Conservation (phyloP, 1,139 yeast genomes). For the Debaryomyces udenii region DNA sequence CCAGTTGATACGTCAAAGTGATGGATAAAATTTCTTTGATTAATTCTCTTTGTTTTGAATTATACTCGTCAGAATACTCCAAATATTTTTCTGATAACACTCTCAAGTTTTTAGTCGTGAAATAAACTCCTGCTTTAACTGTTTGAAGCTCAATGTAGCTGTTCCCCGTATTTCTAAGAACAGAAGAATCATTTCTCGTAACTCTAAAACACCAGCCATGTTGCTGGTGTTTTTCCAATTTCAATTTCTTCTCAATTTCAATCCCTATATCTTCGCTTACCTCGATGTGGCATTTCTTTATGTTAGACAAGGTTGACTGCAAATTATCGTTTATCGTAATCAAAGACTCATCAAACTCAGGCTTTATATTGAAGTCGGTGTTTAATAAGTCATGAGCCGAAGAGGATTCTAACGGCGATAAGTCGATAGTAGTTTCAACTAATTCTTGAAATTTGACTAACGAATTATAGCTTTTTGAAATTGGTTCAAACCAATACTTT, state of each 20-base stretch:
- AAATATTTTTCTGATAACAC: conserved; percentile 61
- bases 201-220: conserved; percentile 96
- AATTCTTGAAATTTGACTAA: conserved; percentile 76
- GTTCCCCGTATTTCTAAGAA: conserved; percentile 62
- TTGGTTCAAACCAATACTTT: conserved; percentile 60
- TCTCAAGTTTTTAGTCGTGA: conserved; percentile 70
- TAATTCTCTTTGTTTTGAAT: conserved; percentile 70
- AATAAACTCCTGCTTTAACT: conserved; percentile 91
- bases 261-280: conserved; percentile 76
- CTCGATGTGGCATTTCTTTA: conserved; percentile 60
- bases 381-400: conserved; percentile 39
- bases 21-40: conserved; percentile 82
- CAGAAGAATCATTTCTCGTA: conserved; percentile 85
- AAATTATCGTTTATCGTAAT: conserved; percentile 61
- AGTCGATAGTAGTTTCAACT: conserved; percentile 89
- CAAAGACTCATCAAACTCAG: conserved; percentile 84
- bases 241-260: conserved; percentile 85
- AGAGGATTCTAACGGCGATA: conserved; percentile 69
- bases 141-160: conserved; percentile 81
- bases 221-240: conserved; percentile 80
- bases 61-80: conserved; percentile 66
- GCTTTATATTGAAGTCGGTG: conserved; percentile 79
- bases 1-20: conserved; percentile 77
- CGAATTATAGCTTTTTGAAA: conserved; percentile 50
- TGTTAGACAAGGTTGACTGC: conserved; percentile 55